Conservation (phyloP, 257 asterid species). For the Solanum gandarillasii region DNA sequence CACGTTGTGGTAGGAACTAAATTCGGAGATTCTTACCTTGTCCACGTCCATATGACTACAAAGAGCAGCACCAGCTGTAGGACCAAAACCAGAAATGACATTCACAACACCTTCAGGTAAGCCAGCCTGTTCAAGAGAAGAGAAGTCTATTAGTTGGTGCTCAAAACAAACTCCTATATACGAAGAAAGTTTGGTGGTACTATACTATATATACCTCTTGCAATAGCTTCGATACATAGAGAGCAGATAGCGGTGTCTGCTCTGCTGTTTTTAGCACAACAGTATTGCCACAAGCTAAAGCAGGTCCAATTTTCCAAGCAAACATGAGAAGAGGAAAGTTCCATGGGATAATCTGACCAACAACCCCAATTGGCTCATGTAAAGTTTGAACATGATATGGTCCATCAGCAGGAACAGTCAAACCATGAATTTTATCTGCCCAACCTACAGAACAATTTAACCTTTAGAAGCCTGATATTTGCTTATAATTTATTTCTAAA, state of each 20-base stretch:
- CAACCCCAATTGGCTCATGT: not conserved
- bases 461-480: not conserved
- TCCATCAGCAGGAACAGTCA: not conserved
- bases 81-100: conserved; percentile 85
- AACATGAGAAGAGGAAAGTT: not conserved
- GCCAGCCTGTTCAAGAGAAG: conserved; percentile 61
- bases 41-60: conserved; percentile 96
- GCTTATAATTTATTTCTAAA: not conserved
- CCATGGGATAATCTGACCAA: not conserved
- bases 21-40: conserved; percentile 41
- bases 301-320: conserved; percentile 88
- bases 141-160: not conserved
- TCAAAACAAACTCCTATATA: not conserved
- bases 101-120: conserved; percentile 86
- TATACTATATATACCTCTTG: conserved; percentile 34
- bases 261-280: conserved; percentile 88
- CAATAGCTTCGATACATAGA: conserved; percentile 58
- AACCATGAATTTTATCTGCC: not conserved
- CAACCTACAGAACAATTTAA: not conserved
- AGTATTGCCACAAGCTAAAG: conserved; percentile 80
- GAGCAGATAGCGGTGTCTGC: conserved; percentile 91
- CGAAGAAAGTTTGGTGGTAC: not conserved
- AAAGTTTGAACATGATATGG: not conserved
- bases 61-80: conserved; percentile 92
- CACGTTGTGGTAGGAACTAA: not conserved